Evolutionary conservation across 441 rosid genomes (phyloP).

Genomic region (Lepidium campestre): DNA sequence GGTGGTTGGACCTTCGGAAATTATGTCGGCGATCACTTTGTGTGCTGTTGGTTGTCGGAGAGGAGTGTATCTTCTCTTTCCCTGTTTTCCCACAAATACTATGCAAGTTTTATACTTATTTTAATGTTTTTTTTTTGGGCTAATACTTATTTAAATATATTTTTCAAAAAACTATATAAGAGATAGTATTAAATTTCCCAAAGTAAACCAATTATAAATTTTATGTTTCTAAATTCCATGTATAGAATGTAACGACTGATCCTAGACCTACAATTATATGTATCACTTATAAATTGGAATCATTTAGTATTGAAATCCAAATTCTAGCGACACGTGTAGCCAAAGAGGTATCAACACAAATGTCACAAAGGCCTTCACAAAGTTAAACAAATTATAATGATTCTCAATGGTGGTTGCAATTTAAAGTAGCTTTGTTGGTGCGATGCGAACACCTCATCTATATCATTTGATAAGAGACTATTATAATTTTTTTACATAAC

Average conservation of each 20-base stretch:
- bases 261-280: neutral
- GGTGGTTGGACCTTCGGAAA: conserved; percentile 67
- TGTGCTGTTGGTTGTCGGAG: conserved; percentile 71
- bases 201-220: neutral
- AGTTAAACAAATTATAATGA: neutral
- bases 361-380: neutral
- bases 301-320: neutral
- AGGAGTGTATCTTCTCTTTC: conserved; percentile 68
- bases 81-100: conserved; percentile 36
- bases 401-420: neutral
- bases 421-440: neutral
- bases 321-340: neutral
- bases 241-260: neutral
- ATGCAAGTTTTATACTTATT: too few species aligned
- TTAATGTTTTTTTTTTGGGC: too few species aligned
- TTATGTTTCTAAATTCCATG: neutral
- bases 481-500: neutral
- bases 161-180: neutral
- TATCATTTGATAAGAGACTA: neutral
- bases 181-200: neutral
- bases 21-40: conserved; percentile 54
- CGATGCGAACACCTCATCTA: neutral
- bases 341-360: neutral
- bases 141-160: too few species aligned
- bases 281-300: neutral